phyloP scores from a whole-genome alignment of 768 basidiomycete species.

The Gloeopeniophorella convolvens region DNA sequence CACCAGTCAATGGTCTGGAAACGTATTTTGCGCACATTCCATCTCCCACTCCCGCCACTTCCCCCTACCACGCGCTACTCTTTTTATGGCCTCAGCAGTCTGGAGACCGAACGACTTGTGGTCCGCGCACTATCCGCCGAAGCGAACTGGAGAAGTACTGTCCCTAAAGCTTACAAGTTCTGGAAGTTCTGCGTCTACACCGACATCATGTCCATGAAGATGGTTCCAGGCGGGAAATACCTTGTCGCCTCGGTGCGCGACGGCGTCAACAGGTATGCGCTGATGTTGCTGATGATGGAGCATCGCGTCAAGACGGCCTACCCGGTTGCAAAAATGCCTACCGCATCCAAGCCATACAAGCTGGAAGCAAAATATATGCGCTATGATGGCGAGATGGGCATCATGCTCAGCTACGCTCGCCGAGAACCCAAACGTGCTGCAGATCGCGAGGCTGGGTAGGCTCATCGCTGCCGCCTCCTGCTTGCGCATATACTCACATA shows the following conservation, averaged over 20 bases:
- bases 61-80: slow-evolving; percentile 18
- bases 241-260: slow-evolving; percentile 16
- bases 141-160: slow-evolving; percentile 21
- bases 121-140: slow-evolving; percentile 17
- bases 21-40: slow-evolving; percentile 15
- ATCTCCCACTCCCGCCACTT: slow-evolving; percentile 18
- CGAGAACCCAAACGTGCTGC: slow-evolving; percentile 9
- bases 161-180: slow-evolving; percentile 10
- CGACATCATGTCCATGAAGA: slow-evolving; percentile 17
- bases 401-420: slow-evolving; percentile 17
- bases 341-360: slow-evolving; percentile 14
- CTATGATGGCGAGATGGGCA: slow-evolving; percentile 9
- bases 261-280: slow-evolving; percentile 10
- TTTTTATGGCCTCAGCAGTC: slow-evolving; percentile 14
- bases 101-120: slow-evolving; percentile 19
- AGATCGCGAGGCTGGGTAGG: slow-evolving; percentile 15
- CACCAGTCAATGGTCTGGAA: slow-evolving; percentile 21
- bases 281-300: slow-evolving; percentile 19
- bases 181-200: slow-evolving; percentile 13
- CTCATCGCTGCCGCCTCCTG: neutral
- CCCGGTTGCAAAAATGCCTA: slow-evolving; percentile 15
- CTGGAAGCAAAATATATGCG: slow-evolving; percentile 18
- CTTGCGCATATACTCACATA: neutral
- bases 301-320: slow-evolving; percentile 19
- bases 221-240: slow-evolving; percentile 21